Base-by-base conservation (phyloP, 305 asterid genomes). In the Andrographis paniculata region DNA sequence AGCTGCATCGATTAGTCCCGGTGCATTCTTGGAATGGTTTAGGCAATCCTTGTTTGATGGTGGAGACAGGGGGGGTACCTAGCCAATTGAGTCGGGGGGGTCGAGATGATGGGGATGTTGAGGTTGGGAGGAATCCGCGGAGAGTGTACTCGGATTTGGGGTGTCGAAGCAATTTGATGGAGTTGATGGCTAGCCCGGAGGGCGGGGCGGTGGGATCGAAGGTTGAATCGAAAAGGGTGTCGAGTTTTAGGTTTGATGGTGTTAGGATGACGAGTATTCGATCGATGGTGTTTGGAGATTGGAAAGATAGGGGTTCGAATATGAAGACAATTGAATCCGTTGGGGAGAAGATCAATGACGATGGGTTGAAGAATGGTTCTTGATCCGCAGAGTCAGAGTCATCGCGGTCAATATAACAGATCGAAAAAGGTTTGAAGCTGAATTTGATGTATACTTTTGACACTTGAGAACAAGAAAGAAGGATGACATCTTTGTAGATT, bases 41-140 rank as follows among this genome's bases (percentile, higher is more conserved):
- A 20, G 54, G 72, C n/a, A 83, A 87, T 74, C 94, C 94, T 14
- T 87, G 96, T 69, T 49, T 83, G 76, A 67, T 74, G 93, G 81
- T 71, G 48, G 96, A 80, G 65, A 64, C 70, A 1, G 82, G 71
- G 4, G 95, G 87, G 14, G 61, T 42, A 18, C 87, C 93, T 0
- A 77, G 76, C 12, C 78, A 58, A 44, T 37, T 69, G 1, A 66
- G 66, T 33, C 38, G 12, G 12, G 38, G 12, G 8, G 9, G 8
- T 33, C 14, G 12, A 52, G 76, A 64, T 42, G 70, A 52, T 45
- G 67, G 51, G 5, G 65, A 63, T 52, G 55, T 59, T 36, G 20
- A 17, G 36, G 52, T 59, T 48, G 61, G 67, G 50, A 66, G 77
- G 52, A 72, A 59, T 57, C 66, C 77, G 0, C 58, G 78, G 17